Conservation (phyloP, 1,139 yeast genomes). For the Magnusiomyces suaveolens region DNA sequence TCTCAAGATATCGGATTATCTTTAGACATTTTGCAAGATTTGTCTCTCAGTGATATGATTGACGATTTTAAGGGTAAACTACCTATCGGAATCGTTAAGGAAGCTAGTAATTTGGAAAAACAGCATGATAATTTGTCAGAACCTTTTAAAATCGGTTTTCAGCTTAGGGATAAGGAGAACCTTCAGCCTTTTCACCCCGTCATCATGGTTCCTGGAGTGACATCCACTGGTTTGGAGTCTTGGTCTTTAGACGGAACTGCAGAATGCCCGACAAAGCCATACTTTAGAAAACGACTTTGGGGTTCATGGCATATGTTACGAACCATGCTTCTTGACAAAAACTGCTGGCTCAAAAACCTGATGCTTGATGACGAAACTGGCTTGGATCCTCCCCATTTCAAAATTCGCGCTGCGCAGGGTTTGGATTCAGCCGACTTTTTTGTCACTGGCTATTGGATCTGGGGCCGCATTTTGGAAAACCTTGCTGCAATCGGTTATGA, state of each 20-base stretch:
- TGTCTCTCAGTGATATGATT: conserved; percentile 30
- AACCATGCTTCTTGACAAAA: conserved; percentile 83
- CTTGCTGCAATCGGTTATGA: conserved; percentile 90
- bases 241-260: conserved; percentile 72
- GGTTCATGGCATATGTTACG: conserved; percentile 93
- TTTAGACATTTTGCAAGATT: conserved; percentile 45
- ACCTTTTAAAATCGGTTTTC: conserved; percentile 69
- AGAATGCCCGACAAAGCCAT: conserved; percentile 75
- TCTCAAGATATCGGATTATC: conserved; percentile 31
- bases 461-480: conserved; percentile 91
- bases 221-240: conserved; percentile 87
- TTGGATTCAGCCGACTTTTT: conserved; percentile 96
- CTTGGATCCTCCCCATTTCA: conserved; percentile 75
- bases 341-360: conserved; percentile 88
- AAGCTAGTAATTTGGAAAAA: conserved; percentile 48
- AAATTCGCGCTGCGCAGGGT: conserved; percentile 85
- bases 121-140: conserved; percentile 20
- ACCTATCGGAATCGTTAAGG: conserved; percentile 55
- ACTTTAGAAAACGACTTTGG: conserved; percentile 88
- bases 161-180: conserved; percentile 41
- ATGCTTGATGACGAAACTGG: conserved; percentile 88
- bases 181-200: conserved; percentile 46
- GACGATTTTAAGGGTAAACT: conserved; percentile 35
- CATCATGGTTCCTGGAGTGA: conserved; percentile 90
- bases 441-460: conserved; percentile 96